Percentiles rank a stretch among this genome's conserved stretches.
phyloP scores from a whole-genome alignment of 2,329 filamentous ascomycete genomes.

The Exophiala dermatitidis region DNA sequence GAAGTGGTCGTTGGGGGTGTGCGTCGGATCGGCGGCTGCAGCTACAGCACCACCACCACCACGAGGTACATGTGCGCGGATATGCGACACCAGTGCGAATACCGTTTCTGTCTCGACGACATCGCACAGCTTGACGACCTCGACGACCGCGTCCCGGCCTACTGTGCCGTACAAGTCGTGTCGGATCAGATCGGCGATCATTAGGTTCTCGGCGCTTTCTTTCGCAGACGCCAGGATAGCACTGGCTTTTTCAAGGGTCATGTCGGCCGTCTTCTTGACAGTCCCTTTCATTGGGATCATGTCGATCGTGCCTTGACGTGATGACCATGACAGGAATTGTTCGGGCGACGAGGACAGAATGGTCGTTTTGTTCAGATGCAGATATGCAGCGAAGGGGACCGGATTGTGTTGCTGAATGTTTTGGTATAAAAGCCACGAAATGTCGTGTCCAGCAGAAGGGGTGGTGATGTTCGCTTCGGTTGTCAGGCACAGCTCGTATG shows the following conservation, averaged over 20 bases:
- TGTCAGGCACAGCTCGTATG: conserved; percentile 80
- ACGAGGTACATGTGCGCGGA: conserved; percentile 54
- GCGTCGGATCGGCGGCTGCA: too few species aligned
- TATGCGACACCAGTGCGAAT: conserved; percentile 83
- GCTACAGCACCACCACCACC: background rate
- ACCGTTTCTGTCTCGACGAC: conserved; percentile 89
- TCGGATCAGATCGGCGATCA: conserved; percentile 95
- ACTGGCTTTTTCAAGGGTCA: conserved; percentile 66
- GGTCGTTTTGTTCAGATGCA: conserved; percentile 62
- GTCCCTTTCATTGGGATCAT: conserved; percentile 97
- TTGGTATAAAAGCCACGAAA: conserved; percentile 65
- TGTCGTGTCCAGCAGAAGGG: conserved; percentile 26
- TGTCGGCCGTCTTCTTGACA: conserved; percentile 65
- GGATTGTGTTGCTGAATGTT: conserved; percentile 65
- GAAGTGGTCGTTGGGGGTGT: background rate
- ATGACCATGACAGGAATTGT: conserved; percentile 69
- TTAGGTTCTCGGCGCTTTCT: conserved; percentile 90
- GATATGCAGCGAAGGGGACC: conserved; percentile 76
- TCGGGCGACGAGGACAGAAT: conserved; percentile 81
- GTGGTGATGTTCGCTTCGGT: conserved; percentile 60
- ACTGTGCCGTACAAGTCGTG: conserved; percentile 65
- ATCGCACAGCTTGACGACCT: conserved; percentile 69
- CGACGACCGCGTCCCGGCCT: conserved; percentile 41
- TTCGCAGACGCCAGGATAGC: conserved; percentile 70
- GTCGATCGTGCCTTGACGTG: conserved; percentile 43